Percentiles rank a stretch among this genome's conserved stretches.
Evolutionary conservation across 345 rosid genomes (phyloP).

Genomic region (Linum trigynum): DNA sequence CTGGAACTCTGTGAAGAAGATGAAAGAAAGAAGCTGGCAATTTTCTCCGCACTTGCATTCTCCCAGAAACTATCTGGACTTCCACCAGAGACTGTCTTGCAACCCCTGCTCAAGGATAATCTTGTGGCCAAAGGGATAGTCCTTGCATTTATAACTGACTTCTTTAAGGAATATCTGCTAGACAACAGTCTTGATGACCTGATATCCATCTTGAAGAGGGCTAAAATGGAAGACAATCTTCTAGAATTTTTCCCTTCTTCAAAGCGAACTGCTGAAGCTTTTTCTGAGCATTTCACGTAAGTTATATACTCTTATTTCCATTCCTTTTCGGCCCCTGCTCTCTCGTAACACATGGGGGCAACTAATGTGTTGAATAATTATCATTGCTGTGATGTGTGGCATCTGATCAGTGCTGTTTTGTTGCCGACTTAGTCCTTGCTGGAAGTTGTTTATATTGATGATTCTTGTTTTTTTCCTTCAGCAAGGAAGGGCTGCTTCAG

Average conservation of each 20-base stretch:
- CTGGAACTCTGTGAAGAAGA: slow-evolving; percentile 95
- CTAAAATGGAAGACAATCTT: slow-evolving; percentile 89
- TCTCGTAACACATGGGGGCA: not conserved
- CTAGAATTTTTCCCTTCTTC: slow-evolving; percentile 72
- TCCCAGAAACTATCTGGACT: slow-evolving; percentile 97
- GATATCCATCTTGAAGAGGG: slow-evolving; percentile 84
- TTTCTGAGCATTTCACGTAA: slow-evolving; percentile 95
- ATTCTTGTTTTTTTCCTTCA: slow-evolving; percentile 22
- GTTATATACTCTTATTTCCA: slow-evolving; percentile 15
- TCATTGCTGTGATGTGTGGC: no score
- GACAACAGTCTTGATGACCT: slow-evolving; percentile 94
- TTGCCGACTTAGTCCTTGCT: not conserved
- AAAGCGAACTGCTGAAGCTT: slow-evolving; percentile 74
- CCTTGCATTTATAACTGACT: slow-evolving; percentile 82
- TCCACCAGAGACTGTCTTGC: slow-evolving; percentile 96
- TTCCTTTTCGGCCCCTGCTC: not conserved
- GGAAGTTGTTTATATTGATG: not conserved
- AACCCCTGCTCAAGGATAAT: slow-evolving; percentile 94
- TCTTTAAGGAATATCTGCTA: slow-evolving; percentile 91
- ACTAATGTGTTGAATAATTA: no score
- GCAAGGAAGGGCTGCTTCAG: slow-evolving; percentile 75
- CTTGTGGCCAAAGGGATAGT: slow-evolving; percentile 98
- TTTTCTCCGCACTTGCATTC: slow-evolving; percentile 94
- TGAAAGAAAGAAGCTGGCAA: slow-evolving; percentile 96
- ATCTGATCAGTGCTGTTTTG: not conserved